Base-by-base conservation (phyloP, 305 asterid genomes). In the Solanum hybrid region DNA sequence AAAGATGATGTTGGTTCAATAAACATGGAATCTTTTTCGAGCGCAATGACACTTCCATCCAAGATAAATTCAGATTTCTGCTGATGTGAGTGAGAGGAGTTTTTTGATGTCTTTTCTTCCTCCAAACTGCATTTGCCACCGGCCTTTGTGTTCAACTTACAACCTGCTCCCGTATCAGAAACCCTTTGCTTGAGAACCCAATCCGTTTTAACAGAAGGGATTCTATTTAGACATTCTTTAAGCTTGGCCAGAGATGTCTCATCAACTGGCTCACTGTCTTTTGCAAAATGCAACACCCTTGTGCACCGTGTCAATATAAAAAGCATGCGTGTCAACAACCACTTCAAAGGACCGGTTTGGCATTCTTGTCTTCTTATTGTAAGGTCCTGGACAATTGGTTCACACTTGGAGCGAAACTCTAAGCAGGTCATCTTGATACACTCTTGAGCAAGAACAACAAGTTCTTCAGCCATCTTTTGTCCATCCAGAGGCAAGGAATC, bases 271-370 rank as follows among this genome's bases (percentile, higher is more conserved):
- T 95, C 98, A 86, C 93, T 92, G 78, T 96, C 99, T 94, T 93
- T 95, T 89, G 95, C 98, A 93, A 97, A 95, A 92, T 95, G 97
- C 93, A 96, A 92, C 94, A 97, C 92, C 89, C 98, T 95, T 81
- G 99, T 95, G 93, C 99, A 97, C 84, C 99, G 96, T 84, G 99
- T 97, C 96, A 97, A 92, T 92, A 97, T 97, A 92, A 95, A 97
- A 90, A 97, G 98, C 94, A 97, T 91, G 91, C 99, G 99, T 14
- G 99, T 95, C 91, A 93, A 92, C 29, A 94, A 91, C 93, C 96
- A 89, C 93, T 95, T 97, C 89, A 96, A 92, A 89, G 94, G 89
- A 91, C 94, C 98, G 87, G 91, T 90, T 92, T 95, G 94, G 90
- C 98, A 97, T 91, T 95, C 92, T 92, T 94, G 96, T 92, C 99